Evolutionary conservation across 768 basidiomycete genomes (phyloP).

Genomic region (Amanita fuliginea): DNA sequence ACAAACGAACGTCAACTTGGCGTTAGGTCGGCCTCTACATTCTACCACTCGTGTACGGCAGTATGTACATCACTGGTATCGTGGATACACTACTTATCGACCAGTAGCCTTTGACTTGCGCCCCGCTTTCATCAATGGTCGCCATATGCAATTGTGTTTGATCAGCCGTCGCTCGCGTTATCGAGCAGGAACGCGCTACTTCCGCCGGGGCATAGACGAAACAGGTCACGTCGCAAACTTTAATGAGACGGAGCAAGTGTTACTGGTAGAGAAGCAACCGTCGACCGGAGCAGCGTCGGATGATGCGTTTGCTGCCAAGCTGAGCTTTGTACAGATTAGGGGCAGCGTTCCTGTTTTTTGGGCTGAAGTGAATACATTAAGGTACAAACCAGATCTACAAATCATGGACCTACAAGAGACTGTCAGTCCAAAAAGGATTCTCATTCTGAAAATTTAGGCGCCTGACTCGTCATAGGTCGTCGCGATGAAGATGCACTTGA

Average conservation of each 20-base stretch:
- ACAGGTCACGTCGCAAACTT: slow-evolving; percentile 92
- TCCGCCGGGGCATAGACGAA: slow-evolving; percentile 84
- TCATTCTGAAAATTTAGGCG: background rate
- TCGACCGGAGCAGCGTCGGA: slow-evolving; percentile 30
- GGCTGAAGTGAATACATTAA: slow-evolving; percentile 91
- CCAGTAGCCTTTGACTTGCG: slow-evolving; percentile 77
- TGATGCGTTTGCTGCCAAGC: slow-evolving; percentile 38
- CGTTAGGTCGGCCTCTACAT: slow-evolving; percentile 77
- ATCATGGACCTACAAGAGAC: slow-evolving; percentile 89
- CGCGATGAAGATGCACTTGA: slow-evolving; percentile 64
- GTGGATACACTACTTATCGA: slow-evolving; percentile 3
- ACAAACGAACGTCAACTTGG: slow-evolving; percentile 8
- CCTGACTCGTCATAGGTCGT: slow-evolving; percentile 35
- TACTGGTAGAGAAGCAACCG: slow-evolving; percentile 57
- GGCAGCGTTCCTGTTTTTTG: slow-evolving; percentile 94
- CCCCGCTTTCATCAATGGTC: slow-evolving; percentile 61
- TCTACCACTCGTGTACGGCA: slow-evolving; percentile 89
- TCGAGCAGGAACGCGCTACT: slow-evolving; percentile 95
- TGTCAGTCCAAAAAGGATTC: slow-evolving; percentile 29
- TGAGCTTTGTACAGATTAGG: slow-evolving; percentile 89
- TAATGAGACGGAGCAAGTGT: slow-evolving; percentile 95
- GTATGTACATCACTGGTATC: slow-evolving; percentile 36
- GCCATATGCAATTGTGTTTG: slow-evolving; percentile 72
- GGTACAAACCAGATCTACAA: slow-evolving; percentile 94
- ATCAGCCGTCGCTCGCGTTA: slow-evolving; percentile 91